These are phyloP conservation scores for Thozetella sp. DNA, from an alignment of 495 filamentous ascomycete genomes.

Conservation along the genomic window DNA sequence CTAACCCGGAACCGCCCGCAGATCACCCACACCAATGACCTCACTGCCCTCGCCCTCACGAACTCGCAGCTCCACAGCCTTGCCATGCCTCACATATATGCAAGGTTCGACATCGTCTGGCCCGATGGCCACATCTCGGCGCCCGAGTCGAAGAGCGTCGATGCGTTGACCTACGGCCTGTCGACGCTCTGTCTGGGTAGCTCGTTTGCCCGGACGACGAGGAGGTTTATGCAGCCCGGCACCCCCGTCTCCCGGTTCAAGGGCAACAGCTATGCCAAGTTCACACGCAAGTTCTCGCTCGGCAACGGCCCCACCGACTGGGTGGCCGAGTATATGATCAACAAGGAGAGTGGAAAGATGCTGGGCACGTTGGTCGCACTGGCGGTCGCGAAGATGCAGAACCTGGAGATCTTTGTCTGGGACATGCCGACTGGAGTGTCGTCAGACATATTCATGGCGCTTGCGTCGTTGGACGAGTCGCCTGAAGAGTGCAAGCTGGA, in stretches of 20 bases:
- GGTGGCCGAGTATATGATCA: constrained; percentile 86
- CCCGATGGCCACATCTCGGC: constrained; percentile 68
- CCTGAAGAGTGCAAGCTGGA: constrained; percentile 69
- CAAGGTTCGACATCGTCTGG: constrained; percentile 94
- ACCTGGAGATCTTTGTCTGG: constrained; percentile 91
- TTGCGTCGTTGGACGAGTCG: constrained; percentile 71
- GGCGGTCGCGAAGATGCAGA: constrained; percentile 82
- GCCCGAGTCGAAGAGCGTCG: constrained; percentile 75
- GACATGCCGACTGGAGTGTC: constrained; percentile 94
- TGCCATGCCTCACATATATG: constrained; percentile 85
- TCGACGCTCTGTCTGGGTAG: constrained; percentile 83
- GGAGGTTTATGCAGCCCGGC: constrained; percentile 24
- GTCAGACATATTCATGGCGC: constrained; percentile 83
- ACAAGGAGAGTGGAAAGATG: constrained; percentile 91
- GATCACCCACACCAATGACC: constrained; percentile 87
- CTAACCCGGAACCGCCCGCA: too few relatives aligned
- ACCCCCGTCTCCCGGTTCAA: constrained; percentile 11
- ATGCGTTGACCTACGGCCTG: constrained; percentile 89
- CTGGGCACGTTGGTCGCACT: constrained; percentile 88
- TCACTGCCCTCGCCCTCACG: constrained; percentile 80
- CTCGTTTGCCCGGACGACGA: constrained; percentile 61
- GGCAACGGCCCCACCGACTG: constrained; percentile 83
- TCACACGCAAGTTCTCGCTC: constrained; percentile 86
- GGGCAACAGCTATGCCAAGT: constrained; percentile 83
- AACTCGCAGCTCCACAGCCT: constrained; percentile 84